Percentiles rank a stretch among this genome's conserved stretches.
These are phyloP conservation scores for Quercus glauca DNA, from an alignment of 306 rosid species.

Conservation along the genomic window DNA sequence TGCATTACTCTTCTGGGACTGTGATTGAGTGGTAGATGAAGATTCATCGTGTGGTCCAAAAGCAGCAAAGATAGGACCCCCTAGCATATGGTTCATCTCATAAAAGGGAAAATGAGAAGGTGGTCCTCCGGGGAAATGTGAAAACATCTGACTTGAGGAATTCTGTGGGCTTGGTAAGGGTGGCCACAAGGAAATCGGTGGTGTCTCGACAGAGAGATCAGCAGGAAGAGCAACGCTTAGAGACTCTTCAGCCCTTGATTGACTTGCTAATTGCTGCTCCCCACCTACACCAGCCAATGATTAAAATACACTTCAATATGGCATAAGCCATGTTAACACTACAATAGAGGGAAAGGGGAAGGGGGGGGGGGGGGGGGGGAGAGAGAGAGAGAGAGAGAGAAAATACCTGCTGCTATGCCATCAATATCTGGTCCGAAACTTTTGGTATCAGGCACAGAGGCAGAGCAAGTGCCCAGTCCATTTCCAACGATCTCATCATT, in stretches of 20 bases:
- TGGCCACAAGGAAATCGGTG: conserved; percentile 83
- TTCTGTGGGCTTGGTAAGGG: conserved; percentile 67
- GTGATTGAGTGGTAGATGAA: conserved; percentile 57
- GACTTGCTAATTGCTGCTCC: conserved; percentile 57
- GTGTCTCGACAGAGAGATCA: conserved; percentile 87
- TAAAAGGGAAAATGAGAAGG: conserved; percentile 87
- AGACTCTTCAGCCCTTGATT: conserved; percentile 79
- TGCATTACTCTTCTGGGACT: conserved; percentile 57
- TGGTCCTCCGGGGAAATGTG: conserved; percentile 77
- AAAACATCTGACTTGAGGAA: conserved; percentile 76
- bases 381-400: too few species aligned
- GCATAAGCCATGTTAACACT: not conserved
- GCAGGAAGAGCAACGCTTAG: conserved; percentile 88
- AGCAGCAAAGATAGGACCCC: conserved; percentile 89
- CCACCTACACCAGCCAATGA: conserved; percentile 53
- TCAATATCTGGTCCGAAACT: conserved; percentile 53
- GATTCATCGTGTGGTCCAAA: conserved; percentile 90
- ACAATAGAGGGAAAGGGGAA: not conserved
- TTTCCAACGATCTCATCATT: conserved; percentile 75
- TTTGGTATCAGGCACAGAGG: conserved; percentile 57
- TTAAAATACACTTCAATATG: not conserved
- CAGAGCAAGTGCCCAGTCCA: conserved; percentile 58
- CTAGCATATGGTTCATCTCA: conserved; percentile 93
- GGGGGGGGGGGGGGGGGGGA: not conserved
- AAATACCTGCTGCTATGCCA: conserved; percentile 58